A percentile compares a stretch with the other conserved stretches of the same genome.
phyloP scores from a whole-genome alignment of 139 green algal genomes.

The Desmodesmus armatus region DNA sequence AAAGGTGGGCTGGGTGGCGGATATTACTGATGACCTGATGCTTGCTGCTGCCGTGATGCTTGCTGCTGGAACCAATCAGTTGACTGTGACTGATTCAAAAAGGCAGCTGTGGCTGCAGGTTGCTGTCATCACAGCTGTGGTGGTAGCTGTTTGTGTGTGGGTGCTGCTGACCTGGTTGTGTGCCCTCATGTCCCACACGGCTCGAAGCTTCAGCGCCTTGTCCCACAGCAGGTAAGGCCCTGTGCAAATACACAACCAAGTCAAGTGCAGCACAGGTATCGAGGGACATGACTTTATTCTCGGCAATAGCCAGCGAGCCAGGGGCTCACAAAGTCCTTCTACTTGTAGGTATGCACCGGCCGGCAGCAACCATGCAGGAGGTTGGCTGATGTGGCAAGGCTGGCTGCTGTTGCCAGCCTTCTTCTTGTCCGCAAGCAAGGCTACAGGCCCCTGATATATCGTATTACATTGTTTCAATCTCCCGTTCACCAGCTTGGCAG shows the following conservation, averaged over 20 bases:
- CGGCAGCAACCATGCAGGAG: no score
- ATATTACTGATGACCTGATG: background rate
- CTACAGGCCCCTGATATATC: no score
- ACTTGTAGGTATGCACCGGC: no score
- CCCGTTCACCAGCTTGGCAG: no score
- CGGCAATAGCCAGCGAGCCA: no score
- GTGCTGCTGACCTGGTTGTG: background rate
- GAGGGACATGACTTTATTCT: no score
- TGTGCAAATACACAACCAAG: background rate
- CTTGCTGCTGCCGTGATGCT: background rate
- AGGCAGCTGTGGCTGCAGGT: background rate
- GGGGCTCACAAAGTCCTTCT: no score
- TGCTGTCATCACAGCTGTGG: background rate
- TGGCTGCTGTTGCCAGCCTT: no score
- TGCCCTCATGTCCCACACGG: conserved; percentile 5
- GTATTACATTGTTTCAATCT: no score
- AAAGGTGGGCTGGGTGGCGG: background rate
- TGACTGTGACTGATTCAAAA: background rate
- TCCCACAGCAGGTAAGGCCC: conserved; percentile 30
- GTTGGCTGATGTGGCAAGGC: no score
- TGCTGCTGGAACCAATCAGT: background rate
- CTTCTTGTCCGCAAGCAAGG: no score
- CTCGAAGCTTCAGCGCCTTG: background rate
- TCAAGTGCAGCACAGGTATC: no score
- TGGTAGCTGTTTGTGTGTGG: background rate